These are phyloP conservation scores for Diddensiella transvaalensis DNA, from an alignment of 805 yeast species.

Conservation along the genomic window DNA sequence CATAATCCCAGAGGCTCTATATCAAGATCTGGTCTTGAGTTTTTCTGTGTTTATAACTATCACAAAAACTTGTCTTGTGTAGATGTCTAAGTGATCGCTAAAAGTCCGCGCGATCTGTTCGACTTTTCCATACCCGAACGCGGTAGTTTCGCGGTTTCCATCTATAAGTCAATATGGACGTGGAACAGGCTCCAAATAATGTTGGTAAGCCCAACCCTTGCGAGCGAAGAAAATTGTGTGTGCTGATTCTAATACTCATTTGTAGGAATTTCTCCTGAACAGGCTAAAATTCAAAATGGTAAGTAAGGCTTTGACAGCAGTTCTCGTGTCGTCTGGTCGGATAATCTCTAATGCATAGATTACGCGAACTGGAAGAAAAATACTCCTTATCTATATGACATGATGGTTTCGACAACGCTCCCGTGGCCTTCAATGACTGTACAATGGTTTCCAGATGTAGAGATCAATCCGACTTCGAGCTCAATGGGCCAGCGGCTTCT, in stretches of 20 bases:
- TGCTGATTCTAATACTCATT: too few species aligned
- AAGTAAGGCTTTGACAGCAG: background rate
- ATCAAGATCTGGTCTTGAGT: too few species aligned
- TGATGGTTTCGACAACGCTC: constrained; percentile 49
- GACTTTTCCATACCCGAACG: too few species aligned
- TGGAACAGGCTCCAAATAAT: too few species aligned
- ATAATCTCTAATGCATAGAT: constrained; percentile 19
- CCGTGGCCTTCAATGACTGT: constrained; percentile 63
- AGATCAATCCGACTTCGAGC: constrained; percentile 25
- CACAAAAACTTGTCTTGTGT: too few species aligned
- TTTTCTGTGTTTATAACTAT: too few species aligned
- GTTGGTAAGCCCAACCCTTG: too few species aligned
- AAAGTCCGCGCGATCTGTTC: too few species aligned
- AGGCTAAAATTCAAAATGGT: background rate
- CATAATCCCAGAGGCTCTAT: background rate
- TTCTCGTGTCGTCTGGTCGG: background rate
- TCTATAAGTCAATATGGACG: too few species aligned
- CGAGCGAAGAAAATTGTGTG: too few species aligned
- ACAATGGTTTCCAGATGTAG: constrained; percentile 60
- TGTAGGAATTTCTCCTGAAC: background rate
- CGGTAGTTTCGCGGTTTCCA: too few species aligned
- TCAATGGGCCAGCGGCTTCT: constrained; percentile 39
- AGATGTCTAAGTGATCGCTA: too few species aligned
- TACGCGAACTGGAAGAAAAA: constrained; percentile 62
- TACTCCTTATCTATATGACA: constrained; percentile 52